Evolutionary conservation across 148 eudicot genomes (phyloP).

Genomic region (Hydrangea macrophylla): DNA sequence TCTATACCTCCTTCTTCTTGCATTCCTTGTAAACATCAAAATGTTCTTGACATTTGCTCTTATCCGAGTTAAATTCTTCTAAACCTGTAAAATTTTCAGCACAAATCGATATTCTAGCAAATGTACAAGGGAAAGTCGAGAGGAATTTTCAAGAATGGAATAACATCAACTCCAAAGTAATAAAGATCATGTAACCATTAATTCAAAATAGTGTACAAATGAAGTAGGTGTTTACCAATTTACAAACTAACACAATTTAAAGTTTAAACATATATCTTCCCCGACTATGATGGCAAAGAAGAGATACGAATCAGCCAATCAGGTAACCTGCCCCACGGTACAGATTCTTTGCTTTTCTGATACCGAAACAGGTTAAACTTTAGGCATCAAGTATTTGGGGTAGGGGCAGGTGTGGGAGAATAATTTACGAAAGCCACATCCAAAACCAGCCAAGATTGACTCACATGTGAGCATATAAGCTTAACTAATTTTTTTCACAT

Average conservation of each 20-base stretch:
- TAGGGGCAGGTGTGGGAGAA: background rate
- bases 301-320: too few relatives aligned
- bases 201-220: background rate
- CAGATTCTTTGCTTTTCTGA: too few relatives aligned
- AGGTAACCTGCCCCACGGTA: background rate
- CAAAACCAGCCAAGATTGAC: too few relatives aligned
- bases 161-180: background rate
- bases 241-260: background rate
- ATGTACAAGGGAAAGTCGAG: background rate
- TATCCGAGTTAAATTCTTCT: constrained; percentile 65
- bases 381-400: background rate
- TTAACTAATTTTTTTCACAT: too few relatives aligned
- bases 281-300: background rate
- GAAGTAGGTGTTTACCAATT: background rate
- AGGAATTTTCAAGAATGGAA: background rate
- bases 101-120: background rate
- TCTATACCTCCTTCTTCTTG: constrained; percentile 87
- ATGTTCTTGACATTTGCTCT: constrained; percentile 90
- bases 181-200: background rate
- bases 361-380: too few relatives aligned
- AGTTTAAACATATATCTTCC: background rate
- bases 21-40: constrained; percentile 97
- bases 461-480: background rate
- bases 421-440: background rate
- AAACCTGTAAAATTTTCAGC: constrained; percentile 48